Base-by-base conservation (phyloP, 106 monocot species). In the Allium sativum region DNA sequence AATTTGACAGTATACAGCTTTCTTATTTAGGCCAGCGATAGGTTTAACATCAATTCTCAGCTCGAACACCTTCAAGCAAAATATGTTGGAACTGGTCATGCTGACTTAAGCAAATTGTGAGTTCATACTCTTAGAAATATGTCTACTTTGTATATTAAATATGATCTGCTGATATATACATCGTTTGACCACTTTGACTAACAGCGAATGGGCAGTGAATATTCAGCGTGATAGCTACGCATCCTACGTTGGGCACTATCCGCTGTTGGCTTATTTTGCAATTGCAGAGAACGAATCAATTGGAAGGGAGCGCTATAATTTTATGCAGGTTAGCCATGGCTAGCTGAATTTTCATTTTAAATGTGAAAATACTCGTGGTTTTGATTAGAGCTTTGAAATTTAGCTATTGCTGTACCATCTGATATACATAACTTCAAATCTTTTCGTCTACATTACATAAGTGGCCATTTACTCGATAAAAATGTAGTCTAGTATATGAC, bases 1-100 rank as follows among this genome's bases (percentile, higher is more conserved):
- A 31, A 31, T 31, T 2, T 31, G 5, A 31, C 31, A 31, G 31
- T 2, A 31, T 31, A 31, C 31, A 2, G 5, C 5, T 5, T 31
- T 31, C 1, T 63, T 48, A 12, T 41, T 17, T 61, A 87, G 92
- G 92, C 83, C 8, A 92, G 87, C 31, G 87, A 92, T 66, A 84
- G 92, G 54, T 81, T 87, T 56, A 92, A 92, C 72, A 92, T 87
- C 22, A 92, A 92, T 70, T 92, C 92, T 12, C 92, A 92, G 66
- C 81, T 87, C 50, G 87, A 87, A 72, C 87, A 92, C 78, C 86
- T 92, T 62, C 92, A 92, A 69, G 92, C 92, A 18, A 92, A 92
- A 46, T 92, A 92, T 83, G 84, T 87, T 51, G 87, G 87, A 18
- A 92, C 83, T n/a, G 87, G 87, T 11, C 87, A 92, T 72, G 83